phyloP scores from a whole-genome alignment of 352 stramenopile species.

The Phytopythium cucurbitacearum region DNA sequence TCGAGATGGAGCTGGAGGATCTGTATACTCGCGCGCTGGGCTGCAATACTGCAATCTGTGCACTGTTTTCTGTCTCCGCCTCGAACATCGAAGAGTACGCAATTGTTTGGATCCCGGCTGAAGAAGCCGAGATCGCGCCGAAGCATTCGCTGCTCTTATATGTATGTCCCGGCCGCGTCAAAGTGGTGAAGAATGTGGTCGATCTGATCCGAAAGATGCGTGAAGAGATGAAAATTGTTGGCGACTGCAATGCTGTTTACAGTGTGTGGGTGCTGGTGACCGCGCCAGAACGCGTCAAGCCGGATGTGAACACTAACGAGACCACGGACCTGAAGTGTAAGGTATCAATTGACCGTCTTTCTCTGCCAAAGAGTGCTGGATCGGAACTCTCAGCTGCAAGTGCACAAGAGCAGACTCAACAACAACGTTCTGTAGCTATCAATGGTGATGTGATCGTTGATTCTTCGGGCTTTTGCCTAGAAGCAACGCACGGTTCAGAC shows the following conservation, averaged over 20 bases:
- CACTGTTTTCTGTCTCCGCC: constrained; percentile 23
- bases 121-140: constrained; percentile 3
- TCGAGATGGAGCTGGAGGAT: constrained; percentile 62
- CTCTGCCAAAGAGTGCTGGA: too few species aligned
- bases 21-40: constrained; percentile 29
- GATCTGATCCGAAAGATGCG: constrained; percentile 48
- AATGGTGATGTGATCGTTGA: too few species aligned
- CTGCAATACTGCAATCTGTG: constrained; percentile 20
- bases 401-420: too few species aligned
- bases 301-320: neutral
- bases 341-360: too few species aligned
- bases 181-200: constrained; percentile 48
- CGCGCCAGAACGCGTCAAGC: neutral
- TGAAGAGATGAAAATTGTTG: constrained; percentile 35
- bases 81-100: constrained; percentile 14
- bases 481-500: too few species aligned
- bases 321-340: neutral
- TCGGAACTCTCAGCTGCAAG: too few species aligned
- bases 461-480: too few species aligned
- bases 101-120: constrained; percentile 37
- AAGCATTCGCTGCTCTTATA: constrained; percentile 51
- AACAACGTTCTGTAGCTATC: too few species aligned
- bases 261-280: neutral
- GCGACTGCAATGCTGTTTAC: neutral
- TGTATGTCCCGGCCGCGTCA: constrained; percentile 54